phyloP scores from a whole-genome alignment of 2,329 filamentous ascomycete species.

The Clarireedia paspali region DNA sequence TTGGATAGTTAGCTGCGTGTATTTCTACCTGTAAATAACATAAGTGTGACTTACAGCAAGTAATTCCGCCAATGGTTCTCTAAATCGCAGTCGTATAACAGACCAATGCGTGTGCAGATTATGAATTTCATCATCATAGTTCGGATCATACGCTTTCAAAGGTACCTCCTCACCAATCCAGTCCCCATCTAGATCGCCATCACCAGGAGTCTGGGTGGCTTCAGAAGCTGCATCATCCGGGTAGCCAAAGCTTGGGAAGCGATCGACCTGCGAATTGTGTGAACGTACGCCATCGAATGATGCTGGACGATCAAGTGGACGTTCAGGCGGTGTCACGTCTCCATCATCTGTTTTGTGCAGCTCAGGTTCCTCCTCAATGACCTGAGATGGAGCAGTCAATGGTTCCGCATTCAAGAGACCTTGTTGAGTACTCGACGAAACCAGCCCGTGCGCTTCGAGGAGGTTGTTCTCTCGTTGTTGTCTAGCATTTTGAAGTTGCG shows the following conservation, averaged over 20 bases:
- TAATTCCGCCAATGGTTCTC: slow-evolving; percentile 46
- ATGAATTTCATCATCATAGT: slow-evolving; percentile 21
- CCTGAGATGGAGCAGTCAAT: slow-evolving; percentile 10
- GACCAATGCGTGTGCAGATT: slow-evolving; percentile 34
- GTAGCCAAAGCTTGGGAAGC: slow-evolving; percentile 7
- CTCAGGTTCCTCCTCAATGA: slow-evolving; percentile 10
- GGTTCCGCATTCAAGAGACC: slow-evolving; percentile 2
- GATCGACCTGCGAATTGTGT: neutral
- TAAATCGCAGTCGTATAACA: slow-evolving; percentile 37
- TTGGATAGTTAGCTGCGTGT: no score
- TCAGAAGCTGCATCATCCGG: slow-evolving; percentile 18
- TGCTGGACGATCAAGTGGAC: neutral
- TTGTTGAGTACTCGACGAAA: slow-evolving; percentile 2
- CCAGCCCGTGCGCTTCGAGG: slow-evolving; percentile 8
- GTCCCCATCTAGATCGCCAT: slow-evolving; percentile 12
- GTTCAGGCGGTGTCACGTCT: neutral
- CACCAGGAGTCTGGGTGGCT: slow-evolving; percentile 15
- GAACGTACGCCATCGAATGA: neutral
- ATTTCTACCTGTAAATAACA: no score
- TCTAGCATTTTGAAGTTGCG: slow-evolving; percentile 18
- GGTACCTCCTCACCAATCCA: slow-evolving; percentile 18
- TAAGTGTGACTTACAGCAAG: slow-evolving; percentile 34
- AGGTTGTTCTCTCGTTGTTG: slow-evolving; percentile 17
- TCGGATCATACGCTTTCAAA: slow-evolving; percentile 16
- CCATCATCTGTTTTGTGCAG: neutral